A percentile compares a stretch with the other conserved stretches of the same genome.
Evolutionary conservation across 2,329 filamentous ascomycete genomes (phyloP).

Genomic region (Fusarium marasasianum): DNA sequence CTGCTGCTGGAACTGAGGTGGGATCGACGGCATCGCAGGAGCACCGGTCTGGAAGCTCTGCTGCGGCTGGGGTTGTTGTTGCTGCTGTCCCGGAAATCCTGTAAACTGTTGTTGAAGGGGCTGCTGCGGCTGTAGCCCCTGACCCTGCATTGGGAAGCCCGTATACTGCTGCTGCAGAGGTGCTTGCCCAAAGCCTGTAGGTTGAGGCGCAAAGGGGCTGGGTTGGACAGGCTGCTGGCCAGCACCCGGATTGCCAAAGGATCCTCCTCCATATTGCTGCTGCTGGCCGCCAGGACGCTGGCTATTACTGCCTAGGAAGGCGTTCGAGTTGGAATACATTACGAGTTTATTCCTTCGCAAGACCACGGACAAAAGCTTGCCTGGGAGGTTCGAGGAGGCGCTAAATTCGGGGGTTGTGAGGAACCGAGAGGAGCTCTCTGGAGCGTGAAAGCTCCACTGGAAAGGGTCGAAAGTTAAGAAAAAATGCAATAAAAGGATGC

Average conservation of each 20-base stretch:
- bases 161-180: conserved; percentile 67
- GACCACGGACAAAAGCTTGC: conserved; percentile 29
- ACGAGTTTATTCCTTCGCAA: conserved; percentile 28
- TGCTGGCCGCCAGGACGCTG: conserved; percentile 72
- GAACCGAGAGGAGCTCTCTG: not conserved
- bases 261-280: conserved; percentile 58
- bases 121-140: conserved; percentile 66
- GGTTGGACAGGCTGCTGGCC: conserved; percentile 58
- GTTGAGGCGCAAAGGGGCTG: conserved; percentile 65
- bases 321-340: conserved; percentile 94
- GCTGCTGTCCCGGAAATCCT: conserved; percentile 63
- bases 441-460: conserved; percentile 20
- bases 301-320: conserved; percentile 82
- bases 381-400: conserved; percentile 16
- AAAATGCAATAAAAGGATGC: conserved; percentile 25
- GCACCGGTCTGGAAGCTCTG: conserved; percentile 69
- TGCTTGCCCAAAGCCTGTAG: conserved; percentile 66
- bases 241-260: conserved; percentile 54
- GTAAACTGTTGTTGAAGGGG: conserved; percentile 74
- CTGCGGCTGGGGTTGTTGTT: conserved; percentile 49
- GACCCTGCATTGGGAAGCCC: conserved; percentile 64
- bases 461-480: not conserved
- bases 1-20: conserved; percentile 68
- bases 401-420: conserved; percentile 34
- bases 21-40: conserved; percentile 68